Conservation (phyloP, 2,329 filamentous ascomycete species). For the Chaetomium sp. region DNA sequence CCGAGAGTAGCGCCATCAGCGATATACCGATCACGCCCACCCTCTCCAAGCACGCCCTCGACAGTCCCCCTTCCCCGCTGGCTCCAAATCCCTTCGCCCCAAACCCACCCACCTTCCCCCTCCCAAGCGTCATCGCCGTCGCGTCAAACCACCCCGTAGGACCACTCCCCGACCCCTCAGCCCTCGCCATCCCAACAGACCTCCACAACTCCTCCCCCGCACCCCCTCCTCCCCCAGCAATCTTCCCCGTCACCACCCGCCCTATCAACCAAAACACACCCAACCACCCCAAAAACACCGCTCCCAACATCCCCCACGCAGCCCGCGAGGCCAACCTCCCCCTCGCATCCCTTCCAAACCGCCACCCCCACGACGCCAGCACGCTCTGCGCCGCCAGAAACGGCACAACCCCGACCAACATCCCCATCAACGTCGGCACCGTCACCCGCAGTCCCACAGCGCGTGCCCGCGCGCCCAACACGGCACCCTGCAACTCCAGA, state of each 20-base stretch:
- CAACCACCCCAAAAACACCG: conserved; percentile 63
- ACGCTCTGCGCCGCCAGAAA: conserved; percentile 70
- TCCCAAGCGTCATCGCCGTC: conserved; percentile 27
- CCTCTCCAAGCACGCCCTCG: conserved; percentile 54
- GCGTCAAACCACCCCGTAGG: conserved; percentile 29
- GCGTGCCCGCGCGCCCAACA: conserved; percentile 60
- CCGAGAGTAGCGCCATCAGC: conserved; percentile 80
- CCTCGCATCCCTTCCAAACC: conserved; percentile 52
- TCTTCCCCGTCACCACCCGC: conserved; percentile 1
- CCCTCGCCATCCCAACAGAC: conserved; percentile 3
- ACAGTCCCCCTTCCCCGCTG: conserved; percentile 32
- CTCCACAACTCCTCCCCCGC: conserved; percentile 8
- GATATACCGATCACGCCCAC: conserved; percentile 81
- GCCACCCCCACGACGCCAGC: conserved; percentile 51
- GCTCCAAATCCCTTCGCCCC: conserved; percentile 3
- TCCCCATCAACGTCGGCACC: conserved; percentile 62
- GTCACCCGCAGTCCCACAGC: conserved; percentile 62
- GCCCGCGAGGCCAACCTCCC: conserved; percentile 47
- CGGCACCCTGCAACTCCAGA: conserved; percentile 66
- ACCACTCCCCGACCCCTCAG: conserved; percentile 8
- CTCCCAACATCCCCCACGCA: conserved; percentile 57
- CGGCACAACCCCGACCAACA: conserved; percentile 70
- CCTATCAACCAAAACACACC: conserved; percentile 46
- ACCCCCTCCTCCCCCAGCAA: neutral
- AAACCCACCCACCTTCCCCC: conserved; percentile 15